phyloP scores from a whole-genome alignment of 495 filamentous ascomycete genomes.

The Hypoxylon crocopeplum region DNA sequence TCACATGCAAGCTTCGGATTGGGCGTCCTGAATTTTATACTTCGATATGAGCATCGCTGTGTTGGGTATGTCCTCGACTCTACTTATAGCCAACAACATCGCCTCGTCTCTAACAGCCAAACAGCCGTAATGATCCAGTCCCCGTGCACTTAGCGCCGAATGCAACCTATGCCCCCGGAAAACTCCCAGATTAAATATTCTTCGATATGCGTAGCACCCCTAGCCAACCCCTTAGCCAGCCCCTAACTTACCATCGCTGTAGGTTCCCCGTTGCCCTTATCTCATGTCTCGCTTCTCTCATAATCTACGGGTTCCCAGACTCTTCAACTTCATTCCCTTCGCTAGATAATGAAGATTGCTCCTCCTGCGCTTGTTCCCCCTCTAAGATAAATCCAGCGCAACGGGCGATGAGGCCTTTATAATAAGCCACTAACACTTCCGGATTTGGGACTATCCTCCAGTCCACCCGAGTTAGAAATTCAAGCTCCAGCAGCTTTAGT shows the following conservation, averaged over 20 bases:
- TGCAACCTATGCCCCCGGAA: slow-evolving; percentile 21
- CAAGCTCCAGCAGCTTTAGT: slow-evolving; percentile 89
- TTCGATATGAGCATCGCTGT: slow-evolving; percentile 14
- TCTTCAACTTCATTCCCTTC: slow-evolving; percentile 34
- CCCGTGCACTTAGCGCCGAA: slow-evolving; percentile 26
- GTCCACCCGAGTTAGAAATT: slow-evolving; percentile 88
- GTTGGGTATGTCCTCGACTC: slow-evolving; percentile 35
- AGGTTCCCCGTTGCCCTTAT: neutral
- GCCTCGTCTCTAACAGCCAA: slow-evolving; percentile 22
- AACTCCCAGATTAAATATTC: slow-evolving; percentile 24
- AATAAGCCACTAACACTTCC: slow-evolving; percentile 91
- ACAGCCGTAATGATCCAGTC: slow-evolving; percentile 14
- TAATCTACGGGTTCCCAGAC: slow-evolving; percentile 22
- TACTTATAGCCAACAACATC: slow-evolving; percentile 7
- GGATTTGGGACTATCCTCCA: slow-evolving; percentile 97
- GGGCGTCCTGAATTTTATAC: slow-evolving; percentile 14
- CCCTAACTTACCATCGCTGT: neutral
- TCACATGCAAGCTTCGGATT: neutral
- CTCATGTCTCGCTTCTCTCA: slow-evolving; percentile 6
- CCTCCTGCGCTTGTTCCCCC: slow-evolving; percentile 33
- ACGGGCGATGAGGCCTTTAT: slow-evolving; percentile 77
- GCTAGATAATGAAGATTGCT: slow-evolving; percentile 9
- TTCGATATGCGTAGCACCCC: slow-evolving; percentile 3
- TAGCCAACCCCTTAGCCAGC: slow-evolving; percentile 8
- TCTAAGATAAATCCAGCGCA: slow-evolving; percentile 55